phyloP scores from a whole-genome alignment of 352 stramenopile genomes.

The Phytopythium montanum region DNA sequence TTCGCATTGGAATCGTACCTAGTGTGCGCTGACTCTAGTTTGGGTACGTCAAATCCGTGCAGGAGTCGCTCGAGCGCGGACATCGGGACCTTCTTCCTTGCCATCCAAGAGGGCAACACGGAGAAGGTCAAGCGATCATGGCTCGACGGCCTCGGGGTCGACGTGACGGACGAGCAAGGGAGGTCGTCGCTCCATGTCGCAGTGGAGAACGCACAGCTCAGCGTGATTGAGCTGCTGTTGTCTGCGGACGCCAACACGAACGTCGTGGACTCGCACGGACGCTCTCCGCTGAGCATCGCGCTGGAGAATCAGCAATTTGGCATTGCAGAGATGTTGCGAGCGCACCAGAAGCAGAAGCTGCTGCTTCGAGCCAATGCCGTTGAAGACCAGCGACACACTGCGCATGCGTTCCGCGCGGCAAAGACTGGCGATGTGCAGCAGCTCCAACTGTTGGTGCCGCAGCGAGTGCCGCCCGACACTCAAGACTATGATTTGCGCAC shows the following conservation, averaged over 20 bases:
- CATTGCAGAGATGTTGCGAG: constrained; percentile 63
- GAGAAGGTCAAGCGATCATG: constrained; percentile 77
- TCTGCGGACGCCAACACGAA: constrained; percentile 65
- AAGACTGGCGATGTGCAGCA: constrained; percentile 48
- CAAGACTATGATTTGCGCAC: constrained; percentile 77
- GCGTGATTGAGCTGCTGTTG: constrained; percentile 71
- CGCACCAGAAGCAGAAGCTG: constrained; percentile 49
- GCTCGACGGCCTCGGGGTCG: constrained; percentile 60
- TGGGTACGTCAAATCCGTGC: too few species aligned
- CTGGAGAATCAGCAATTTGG: constrained; percentile 49
- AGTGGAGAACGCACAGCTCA: constrained; percentile 64
- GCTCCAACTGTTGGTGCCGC: constrained; percentile 50
- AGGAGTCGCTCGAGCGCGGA: constrained; percentile 34
- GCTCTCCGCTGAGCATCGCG: constrained; percentile 64
- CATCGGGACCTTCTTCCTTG: constrained; percentile 46
- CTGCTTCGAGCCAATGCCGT: constrained; percentile 21
- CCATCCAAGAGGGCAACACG: constrained; percentile 57
- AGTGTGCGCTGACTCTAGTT: too few species aligned
- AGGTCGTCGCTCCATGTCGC: constrained; percentile 76
- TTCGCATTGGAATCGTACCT: too few species aligned
- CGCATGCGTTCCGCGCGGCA: constrained; percentile 50
- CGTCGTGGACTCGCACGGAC: constrained; percentile 46
- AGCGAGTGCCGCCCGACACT: constrained; percentile 52
- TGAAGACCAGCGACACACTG: constrained; percentile 39
- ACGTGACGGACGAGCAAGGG: constrained; percentile 45